Conservation (phyloP, 2,329 filamentous ascomycete species). For the Akanthomyces dipterigenus region DNA sequence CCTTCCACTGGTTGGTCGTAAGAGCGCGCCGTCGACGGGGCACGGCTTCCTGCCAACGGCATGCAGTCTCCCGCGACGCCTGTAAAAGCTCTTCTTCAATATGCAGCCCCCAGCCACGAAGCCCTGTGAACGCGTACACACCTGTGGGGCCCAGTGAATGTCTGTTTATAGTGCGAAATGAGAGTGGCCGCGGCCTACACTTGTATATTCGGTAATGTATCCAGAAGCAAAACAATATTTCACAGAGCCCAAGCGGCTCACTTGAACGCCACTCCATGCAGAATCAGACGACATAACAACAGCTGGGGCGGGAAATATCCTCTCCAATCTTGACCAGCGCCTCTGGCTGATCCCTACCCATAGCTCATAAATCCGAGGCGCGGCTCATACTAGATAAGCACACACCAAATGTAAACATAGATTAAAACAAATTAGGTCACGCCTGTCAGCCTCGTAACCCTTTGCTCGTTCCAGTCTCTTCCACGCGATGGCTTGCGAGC, state of each 20-base stretch:
- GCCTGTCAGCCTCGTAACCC: not conserved
- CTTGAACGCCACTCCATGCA: not conserved
- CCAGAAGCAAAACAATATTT: not conserved
- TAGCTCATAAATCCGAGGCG: not conserved
- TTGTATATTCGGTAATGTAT: not conserved
- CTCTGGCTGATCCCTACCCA: not conserved
- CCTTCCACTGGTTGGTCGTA: no score
- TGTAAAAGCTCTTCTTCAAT: no score
- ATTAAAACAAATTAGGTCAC: not conserved
- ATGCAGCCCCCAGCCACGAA: not conserved
- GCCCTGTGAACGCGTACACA: not conserved
- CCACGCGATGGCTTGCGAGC: not conserved
- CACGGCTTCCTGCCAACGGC: no score
- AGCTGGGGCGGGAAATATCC: not conserved
- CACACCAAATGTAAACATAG: not conserved
- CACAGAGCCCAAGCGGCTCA: not conserved
- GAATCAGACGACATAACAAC: not conserved
- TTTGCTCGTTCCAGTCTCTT: not conserved
- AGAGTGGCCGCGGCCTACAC: not conserved
- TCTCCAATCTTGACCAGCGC: not conserved
- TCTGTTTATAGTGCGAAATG: not conserved
- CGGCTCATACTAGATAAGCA: not conserved
- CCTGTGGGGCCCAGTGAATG: not conserved
- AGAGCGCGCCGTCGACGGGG: no score
- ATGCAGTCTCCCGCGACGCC: not conserved